A percentile compares a stretch with the other conserved stretches of the same genome.
phyloP scores from a whole-genome alignment of 805 yeast genomes.

The Isabelozyma heimii region DNA sequence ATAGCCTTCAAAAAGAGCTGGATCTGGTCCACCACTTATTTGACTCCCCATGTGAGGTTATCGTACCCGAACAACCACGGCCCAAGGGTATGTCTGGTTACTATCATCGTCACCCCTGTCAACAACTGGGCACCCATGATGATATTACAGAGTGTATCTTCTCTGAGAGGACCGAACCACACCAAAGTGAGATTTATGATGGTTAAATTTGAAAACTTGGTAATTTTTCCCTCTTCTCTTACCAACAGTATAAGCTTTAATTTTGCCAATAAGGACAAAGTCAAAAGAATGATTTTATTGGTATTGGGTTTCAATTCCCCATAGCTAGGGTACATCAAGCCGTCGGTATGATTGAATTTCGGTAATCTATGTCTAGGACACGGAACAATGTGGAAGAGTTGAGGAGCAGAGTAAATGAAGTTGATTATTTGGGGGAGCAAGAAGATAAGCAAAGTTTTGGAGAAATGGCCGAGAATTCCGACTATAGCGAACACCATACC shows the following conservation, averaged over 20 bases:
- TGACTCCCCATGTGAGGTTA: conserved; percentile 53
- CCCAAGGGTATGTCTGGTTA: conserved; percentile 79
- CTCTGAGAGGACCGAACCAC: conserved; percentile 88
- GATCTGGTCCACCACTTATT: conserved; percentile 10
- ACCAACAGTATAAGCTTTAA: conserved; percentile 46
- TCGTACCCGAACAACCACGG: conserved; percentile 87
- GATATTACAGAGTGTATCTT: conserved; percentile 65
- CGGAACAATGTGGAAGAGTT: conserved; percentile 78
- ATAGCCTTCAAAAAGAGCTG: background rate
- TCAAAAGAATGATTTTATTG: conserved; percentile 15
- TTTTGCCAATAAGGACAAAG: conserved; percentile 47
- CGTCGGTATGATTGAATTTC: conserved; percentile 61
- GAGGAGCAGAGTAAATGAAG: conserved; percentile 90
- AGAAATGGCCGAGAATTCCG: conserved; percentile 93
- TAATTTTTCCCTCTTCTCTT: conserved; percentile 18
- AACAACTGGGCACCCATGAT: conserved; percentile 62
- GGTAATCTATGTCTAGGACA: conserved; percentile 98
- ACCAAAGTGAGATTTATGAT: conserved; percentile 79
- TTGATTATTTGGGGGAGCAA: conserved; percentile 90
- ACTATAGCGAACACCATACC: conserved; percentile 99
- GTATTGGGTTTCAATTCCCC: conserved; percentile 30
- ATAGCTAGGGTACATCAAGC: conserved; percentile 65
- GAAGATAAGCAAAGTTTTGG: conserved; percentile 83
- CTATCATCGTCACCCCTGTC: conserved; percentile 64
- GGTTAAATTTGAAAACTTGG: conserved; percentile 76